Evolutionary conservation across 169 alveolate species (phyloP).

Genomic region (Perkinsus chesapeaki): DNA sequence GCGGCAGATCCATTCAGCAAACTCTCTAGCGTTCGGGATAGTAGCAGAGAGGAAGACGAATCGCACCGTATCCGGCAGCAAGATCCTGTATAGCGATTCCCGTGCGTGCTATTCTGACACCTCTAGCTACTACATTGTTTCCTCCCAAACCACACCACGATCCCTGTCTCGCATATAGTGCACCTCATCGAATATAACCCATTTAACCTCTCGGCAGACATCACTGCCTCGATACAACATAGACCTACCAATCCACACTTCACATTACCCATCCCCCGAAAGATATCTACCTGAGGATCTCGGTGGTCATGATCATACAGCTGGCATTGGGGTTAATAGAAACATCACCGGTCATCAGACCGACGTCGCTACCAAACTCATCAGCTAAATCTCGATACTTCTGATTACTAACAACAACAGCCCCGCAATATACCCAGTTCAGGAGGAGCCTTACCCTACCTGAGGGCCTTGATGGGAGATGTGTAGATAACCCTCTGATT

Average conservation of each 20-base stretch:
- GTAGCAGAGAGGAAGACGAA: conserved; percentile 97
- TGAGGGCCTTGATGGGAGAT: conserved; percentile 84
- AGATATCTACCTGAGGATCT: conserved; percentile 74
- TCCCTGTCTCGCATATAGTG: conserved; percentile 99
- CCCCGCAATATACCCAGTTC: conserved; percentile 62
- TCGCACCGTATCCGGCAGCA: conserved; percentile 81
- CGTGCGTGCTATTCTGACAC: not conserved
- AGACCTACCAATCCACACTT: conserved; percentile 10
- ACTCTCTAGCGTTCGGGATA: conserved; percentile 95
- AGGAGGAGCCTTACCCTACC: not conserved
- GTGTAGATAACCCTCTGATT: conserved; percentile 95
- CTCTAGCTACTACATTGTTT: conserved; percentile 82
- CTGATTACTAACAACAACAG: conserved; percentile 80
- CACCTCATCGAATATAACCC: conserved; percentile 79
- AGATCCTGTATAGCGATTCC: not conserved
- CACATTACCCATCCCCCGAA: not conserved
- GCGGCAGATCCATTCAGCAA: conserved; percentile 98
- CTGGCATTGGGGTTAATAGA: conserved; percentile 94
- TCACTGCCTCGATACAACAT: conserved; percentile 98
- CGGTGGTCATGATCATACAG: conserved; percentile 98
- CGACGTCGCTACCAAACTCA: conserved; percentile 92
- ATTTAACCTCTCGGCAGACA: conserved; percentile 78
- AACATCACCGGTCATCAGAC: conserved; percentile 99
- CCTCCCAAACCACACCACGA: conserved; percentile 99
- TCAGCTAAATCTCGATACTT: conserved; percentile 95